These are phyloP conservation scores for Chrysosporium queenslandicum DNA, from an alignment of 2,329 filamentous ascomycete species.

Conservation along the genomic window DNA sequence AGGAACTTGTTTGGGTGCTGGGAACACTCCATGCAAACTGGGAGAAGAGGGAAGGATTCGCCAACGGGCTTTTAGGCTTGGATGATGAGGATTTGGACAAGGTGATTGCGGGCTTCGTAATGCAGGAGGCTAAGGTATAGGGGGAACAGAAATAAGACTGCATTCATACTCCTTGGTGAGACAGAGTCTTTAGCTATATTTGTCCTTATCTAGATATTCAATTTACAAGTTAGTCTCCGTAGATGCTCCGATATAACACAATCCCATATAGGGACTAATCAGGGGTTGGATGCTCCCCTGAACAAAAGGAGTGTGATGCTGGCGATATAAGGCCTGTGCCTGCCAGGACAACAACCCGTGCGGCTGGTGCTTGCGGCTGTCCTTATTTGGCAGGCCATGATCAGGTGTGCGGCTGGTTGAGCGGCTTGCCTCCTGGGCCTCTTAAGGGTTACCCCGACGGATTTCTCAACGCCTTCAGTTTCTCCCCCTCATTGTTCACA, in stretches of 20 bases:
- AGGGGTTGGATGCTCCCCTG: too few species aligned
- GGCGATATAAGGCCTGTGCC: too few species aligned
- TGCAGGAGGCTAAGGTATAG: background rate
- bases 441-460: background rate
- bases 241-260: too few species aligned
- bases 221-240: too few species aligned
- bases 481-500: background rate
- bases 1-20: constrained; percentile 11
- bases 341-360: background rate
- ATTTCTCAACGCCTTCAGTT: background rate
- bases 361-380: background rate
- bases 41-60: constrained; percentile 8
- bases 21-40: constrained; percentile 10
- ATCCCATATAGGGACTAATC: too few species aligned
- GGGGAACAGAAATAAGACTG: too few species aligned
- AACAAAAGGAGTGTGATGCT: too few species aligned
- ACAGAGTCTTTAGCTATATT: too few species aligned
- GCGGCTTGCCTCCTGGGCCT: background rate
- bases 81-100: constrained; percentile 8
- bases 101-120: background rate
- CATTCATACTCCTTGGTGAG: too few species aligned
- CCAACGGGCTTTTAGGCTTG: constrained; percentile 5
- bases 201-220: too few species aligned
- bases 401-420: constrained; percentile 7
- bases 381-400: constrained; percentile 1